Conservation (phyloP, 352 stramenopile species). For the Pilasporangium apinafurcum region DNA sequence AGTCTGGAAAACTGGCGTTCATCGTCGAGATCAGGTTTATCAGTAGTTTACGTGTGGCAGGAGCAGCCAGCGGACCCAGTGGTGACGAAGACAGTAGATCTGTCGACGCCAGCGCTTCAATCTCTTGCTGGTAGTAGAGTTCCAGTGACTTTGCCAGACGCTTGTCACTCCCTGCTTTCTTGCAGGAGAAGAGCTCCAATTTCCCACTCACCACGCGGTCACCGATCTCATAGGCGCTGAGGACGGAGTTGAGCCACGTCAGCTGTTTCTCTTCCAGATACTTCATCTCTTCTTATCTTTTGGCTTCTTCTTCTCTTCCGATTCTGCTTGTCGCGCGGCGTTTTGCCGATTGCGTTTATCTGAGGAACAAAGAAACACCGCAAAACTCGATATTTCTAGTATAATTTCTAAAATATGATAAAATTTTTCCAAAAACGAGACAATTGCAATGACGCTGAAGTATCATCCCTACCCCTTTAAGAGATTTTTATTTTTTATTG, state of each 20-base stretch:
- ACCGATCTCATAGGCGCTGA: slow-evolving; percentile 80
- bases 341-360: too few species aligned
- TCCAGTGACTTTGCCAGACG: slow-evolving; percentile 87
- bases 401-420: too few species aligned
- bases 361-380: too few species aligned
- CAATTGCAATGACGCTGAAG: too few species aligned
- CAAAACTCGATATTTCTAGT: too few species aligned
- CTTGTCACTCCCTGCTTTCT: slow-evolving; percentile 90
- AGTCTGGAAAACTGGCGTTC: slow-evolving; percentile 92
- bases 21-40: slow-evolving; percentile 94
- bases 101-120: slow-evolving; percentile 35
- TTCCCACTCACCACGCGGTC: slow-evolving; percentile 85
- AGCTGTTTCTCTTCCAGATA: slow-evolving; percentile 90
- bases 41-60: slow-evolving; percentile 82
- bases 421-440: too few species aligned
- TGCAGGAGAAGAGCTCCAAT: slow-evolving; percentile 91
- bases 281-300: slow-evolving; percentile 66
- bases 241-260: slow-evolving; percentile 85
- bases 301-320: neutral
- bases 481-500: too few species aligned
- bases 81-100: slow-evolving; percentile 63
- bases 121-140: slow-evolving; percentile 80
- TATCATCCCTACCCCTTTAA: too few species aligned
- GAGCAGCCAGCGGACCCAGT: slow-evolving; percentile 71
- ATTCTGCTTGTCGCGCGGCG: too few species aligned